Percentiles rank a stretch among this genome's conserved stretches.
phyloP scores from a whole-genome alignment of 2,329 filamentous ascomycete genomes.

The Verticillium alfalfae region DNA sequence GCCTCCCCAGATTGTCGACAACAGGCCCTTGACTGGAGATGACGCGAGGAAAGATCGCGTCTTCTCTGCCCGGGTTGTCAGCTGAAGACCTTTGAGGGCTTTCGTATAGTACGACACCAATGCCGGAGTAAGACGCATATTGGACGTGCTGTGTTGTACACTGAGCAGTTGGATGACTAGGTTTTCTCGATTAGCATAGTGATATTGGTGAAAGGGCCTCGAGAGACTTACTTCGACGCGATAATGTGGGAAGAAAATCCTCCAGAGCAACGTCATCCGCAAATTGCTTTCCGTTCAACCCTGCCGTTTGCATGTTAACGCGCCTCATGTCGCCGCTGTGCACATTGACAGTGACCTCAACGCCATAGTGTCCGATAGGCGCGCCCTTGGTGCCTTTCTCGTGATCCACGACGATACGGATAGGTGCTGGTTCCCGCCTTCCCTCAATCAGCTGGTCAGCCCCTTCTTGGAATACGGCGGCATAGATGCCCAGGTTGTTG shows the following conservation, averaged over 20 bases:
- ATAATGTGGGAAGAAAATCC: conserved; percentile 69
- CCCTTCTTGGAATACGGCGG: conserved; percentile 68
- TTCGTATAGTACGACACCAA: conserved; percentile 76
- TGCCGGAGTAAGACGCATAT: conserved; percentile 57
- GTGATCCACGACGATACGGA: conserved; percentile 70
- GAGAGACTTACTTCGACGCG: conserved; percentile 58
- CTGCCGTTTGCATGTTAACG: conserved; percentile 47
- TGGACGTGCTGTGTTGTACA: conserved; percentile 62
- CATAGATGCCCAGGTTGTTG: conserved; percentile 52
- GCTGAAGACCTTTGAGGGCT: conserved; percentile 63
- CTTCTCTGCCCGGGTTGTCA: conserved; percentile 58
- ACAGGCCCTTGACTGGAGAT: conserved; percentile 78
- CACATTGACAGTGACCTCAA: conserved; percentile 67
- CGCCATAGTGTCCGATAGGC: conserved; percentile 60
- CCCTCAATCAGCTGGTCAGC: conserved; percentile 57
- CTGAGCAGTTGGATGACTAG: conserved; percentile 68
- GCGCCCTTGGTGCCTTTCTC: conserved; percentile 61
- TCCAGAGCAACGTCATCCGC: conserved; percentile 68
- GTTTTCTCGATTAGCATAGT: conserved; percentile 23
- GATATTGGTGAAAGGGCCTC: background rate
- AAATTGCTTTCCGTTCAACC: conserved; percentile 64
- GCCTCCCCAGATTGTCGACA: conserved; percentile 74
- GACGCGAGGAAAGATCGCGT: conserved; percentile 65
- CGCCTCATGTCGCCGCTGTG: conserved; percentile 45
- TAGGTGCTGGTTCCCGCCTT: conserved; percentile 60